Conservation (phyloP, 164 flowering plant genomes). For the Vitis cinerea region DNA sequence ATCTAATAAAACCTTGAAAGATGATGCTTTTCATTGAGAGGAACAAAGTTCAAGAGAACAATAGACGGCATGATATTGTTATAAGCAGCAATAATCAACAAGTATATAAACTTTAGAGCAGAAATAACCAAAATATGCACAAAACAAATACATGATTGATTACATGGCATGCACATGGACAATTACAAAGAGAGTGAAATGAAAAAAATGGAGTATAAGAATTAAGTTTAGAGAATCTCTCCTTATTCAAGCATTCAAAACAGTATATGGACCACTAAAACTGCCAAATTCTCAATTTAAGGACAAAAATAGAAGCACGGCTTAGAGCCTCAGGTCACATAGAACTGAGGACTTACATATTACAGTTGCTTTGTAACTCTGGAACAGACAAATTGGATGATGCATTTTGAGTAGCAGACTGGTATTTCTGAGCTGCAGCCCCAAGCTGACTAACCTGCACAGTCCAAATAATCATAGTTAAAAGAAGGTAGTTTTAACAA, state of each 20-base stretch:
- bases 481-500: background rate
- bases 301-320: background rate
- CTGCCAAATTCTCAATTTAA: background rate
- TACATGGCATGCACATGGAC: background rate
- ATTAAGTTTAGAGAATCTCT: background rate
- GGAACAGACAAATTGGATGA: constrained; percentile 64
- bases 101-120: background rate
- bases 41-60: too few relatives aligned
- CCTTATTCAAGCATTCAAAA: background rate
- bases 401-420: constrained; percentile 83
- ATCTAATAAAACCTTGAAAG: too few relatives aligned
- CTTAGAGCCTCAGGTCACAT: background rate
- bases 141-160: background rate
- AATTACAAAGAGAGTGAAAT: background rate
- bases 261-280: background rate
- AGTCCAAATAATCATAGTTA: constrained; percentile 5
- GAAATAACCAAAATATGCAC: background rate
- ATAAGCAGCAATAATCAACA: background rate
- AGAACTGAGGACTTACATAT: constrained; percentile 52
- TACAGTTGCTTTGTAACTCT: constrained; percentile 89
- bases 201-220: background rate
- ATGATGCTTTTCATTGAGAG: too few relatives aligned
- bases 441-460: constrained; percentile 95
- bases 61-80: background rate
- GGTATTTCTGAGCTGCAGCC: constrained; percentile 91